Conservation (phyloP, 345 rosid genomes). For the Lumnitzera littorea region DNA sequence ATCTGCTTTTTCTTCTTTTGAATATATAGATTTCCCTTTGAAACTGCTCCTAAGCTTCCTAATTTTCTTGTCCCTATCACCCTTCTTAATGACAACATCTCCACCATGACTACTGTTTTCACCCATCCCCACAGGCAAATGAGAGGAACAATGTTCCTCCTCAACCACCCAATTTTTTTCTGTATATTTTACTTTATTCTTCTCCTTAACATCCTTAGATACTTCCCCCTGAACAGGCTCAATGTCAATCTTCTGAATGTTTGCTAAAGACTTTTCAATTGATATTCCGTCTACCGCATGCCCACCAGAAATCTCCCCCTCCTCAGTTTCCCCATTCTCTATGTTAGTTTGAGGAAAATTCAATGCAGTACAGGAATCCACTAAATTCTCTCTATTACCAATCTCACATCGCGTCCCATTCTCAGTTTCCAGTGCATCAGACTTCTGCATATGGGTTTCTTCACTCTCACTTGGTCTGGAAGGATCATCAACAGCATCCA, state of each 20-base stretch:
- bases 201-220: background rate
- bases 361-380: background rate
- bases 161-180: background rate
- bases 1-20: conserved; percentile 7
- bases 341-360: background rate
- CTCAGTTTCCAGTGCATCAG: too few species aligned
- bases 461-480: too few species aligned
- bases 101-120: conserved; percentile 1
- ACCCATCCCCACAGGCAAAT: background rate
- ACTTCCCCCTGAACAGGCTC: background rate
- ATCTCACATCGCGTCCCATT: too few species aligned
- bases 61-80: conserved; percentile 5
- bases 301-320: conserved; percentile 14
- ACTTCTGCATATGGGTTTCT: too few species aligned
- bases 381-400: too few species aligned
- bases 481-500: too few species aligned
- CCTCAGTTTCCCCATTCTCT: conserved; percentile 5
- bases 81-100: conserved; percentile 10
- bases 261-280: background rate
- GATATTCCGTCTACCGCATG: background rate
- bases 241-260: background rate
- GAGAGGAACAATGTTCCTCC: background rate
- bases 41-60: conserved; percentile 16
- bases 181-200: background rate
- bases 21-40: conserved; percentile 13